Base-by-base conservation (phyloP, 345 rosid species). In the Linum tenue region DNA sequence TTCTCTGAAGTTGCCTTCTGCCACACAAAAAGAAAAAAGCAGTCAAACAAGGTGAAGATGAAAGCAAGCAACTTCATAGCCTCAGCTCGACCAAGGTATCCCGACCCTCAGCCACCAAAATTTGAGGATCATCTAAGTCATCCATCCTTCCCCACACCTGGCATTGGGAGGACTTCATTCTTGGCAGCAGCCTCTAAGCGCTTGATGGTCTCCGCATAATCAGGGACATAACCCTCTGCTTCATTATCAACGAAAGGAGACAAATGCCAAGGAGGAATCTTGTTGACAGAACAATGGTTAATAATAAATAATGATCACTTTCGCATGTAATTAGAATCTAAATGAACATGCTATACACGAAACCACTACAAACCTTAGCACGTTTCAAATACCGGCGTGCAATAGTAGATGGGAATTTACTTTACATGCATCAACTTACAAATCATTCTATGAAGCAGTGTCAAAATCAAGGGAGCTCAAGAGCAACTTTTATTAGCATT, bases 241-340 rank as follows among this genome's bases (percentile, higher is more conserved):
- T 88, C 96, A 42, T 90, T 81, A 77, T 90, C 85, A 56, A 94
- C 89, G 80, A 90, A 90, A 37, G 97, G 95, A 7, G 96, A 85
- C 65, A 90, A 74, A 70, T 88, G 99, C 1, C 97, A 96, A 4
- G 97, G 97, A 60, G 91, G 95, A 66, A 80, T 77, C 71, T 96
- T 94, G 76, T 69, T 62, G 12, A 37, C 56, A 55, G 31, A 65
- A 53, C 56, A 69, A 40, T 37, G 41, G 56, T 17, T 11, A 42
- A 15, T 9, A 48, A 48, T 0, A 22, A 22, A 22, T 22, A 22
- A 22, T 22, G 31, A 22, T 22, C 31, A 22, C 0, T 22, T 22
- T 9, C 53, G 11, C 53, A 9, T 48, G 53, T 22, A 22, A 22
- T 48, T 48, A 48, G 53, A 48, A 5, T 48, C 53, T 48, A 48